Base-by-base conservation (phyloP, 257 asterid species). In the Ajuga chamaepitys region DNA sequence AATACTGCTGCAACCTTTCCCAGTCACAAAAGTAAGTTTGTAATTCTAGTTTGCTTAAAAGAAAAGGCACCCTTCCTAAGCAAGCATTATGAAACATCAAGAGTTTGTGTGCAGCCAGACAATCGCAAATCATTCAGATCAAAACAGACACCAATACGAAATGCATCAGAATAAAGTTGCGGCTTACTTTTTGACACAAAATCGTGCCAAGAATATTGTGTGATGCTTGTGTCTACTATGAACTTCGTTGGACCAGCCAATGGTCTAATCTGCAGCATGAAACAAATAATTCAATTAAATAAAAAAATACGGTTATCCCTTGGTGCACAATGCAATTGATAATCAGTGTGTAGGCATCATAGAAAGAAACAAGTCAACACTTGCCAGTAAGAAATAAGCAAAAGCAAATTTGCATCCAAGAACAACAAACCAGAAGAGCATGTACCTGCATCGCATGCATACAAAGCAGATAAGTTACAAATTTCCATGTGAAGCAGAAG, bases 141-240 rank as follows among this genome's bases (percentile, higher is more conserved):
- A 58, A 22, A 52, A 66, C 10, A 17, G 35, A 62, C 32, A 61
- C 13, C 17, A 30, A 62, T 42, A 40, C 47, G 44, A 58, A 28
- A 52, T 64, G 50, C 70, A 18, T 51, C 51, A 37, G 25, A 62
- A 42, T 45, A 55, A 26, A 41, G 47, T 42, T 62, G 62, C 14
- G 28, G 51, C 92, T 82, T 85, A 94, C 96, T 61, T 78, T 77
- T 68, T 44, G 97, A 94, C 64, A 90, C 82, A 62, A 90, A 30
- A 77, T 94, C 97, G 72, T 94, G 99, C 99, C 97, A 90, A 46
- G 97, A 88, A 66, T 90, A 94, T 55, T 40, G 37, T 38, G 3
- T 51, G 40, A 82, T 78, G 58, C 62, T 74, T 84, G 84, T 79
- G 50, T 45, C 2, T 22, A 88, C 64, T 14, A 94, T 76, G 12